Evolutionary conservation across 1,284 basidiomycete species (phyloP), one percentile per base, ranked within the genome.

Genomic region (Salmacisia buchloeana): DNA sequence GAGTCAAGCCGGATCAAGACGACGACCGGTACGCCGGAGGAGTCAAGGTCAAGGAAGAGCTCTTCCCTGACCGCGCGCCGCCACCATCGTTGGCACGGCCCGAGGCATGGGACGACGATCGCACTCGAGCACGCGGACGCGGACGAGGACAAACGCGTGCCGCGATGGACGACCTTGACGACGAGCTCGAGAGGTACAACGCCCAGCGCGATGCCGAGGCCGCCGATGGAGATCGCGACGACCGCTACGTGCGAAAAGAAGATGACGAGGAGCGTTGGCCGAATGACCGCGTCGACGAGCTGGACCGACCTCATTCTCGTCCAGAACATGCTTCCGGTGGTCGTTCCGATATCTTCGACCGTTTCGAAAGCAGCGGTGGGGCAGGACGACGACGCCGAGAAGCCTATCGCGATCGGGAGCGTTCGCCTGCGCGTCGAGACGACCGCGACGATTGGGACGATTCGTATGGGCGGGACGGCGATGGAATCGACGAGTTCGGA

Each of bases 141-240:
- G 29, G 45, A 29, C 46, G 29, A 35, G 31, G 27, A n/a, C 29
- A 23, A 33, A 21, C 29, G 5, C 38, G 58, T 1, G 60, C 66
- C 13, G 52, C 34, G 29, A 63, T 74, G 70, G 63, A 68, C 10
- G 58, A 64, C 2, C 59, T 73, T 58, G 70, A 73, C 36, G 68
- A 68, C 25, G 69, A 69, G 46, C 25, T 68, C 6, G 69, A 71
- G 13, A 54, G 2, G 10, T 54, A 54, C 49, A 15, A 9, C 2
- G 34, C 23, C 15, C 23, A 25, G 56, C n/a, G 34, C 4, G 34
- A 38, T 27, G 21, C 18, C 29, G 33, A 57, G 7, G 56, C 35
- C 33, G 29, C 13, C 6, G 25, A 34, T 38, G 56, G 56, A 23
- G 33, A 23, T 9, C 21, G 35, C 15, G 2, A 23, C 34, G 56